These are phyloP conservation scores for Camelina laxa DNA, from an alignment of 345 rosid species.

Conservation along the genomic window DNA sequence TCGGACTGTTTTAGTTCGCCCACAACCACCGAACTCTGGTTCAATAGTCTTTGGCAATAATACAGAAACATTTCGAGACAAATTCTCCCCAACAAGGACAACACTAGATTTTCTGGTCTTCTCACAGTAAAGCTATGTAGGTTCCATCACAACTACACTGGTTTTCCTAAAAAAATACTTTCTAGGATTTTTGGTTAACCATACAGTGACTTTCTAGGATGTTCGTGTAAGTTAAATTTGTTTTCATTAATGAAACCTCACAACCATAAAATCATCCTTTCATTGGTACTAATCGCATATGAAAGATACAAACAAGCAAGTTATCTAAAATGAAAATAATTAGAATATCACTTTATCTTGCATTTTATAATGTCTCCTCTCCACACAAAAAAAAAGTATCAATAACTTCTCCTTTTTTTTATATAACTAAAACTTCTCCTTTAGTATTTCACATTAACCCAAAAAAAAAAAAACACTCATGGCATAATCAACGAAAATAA, in stretches of 20 bases:
- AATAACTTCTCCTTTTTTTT: neutral
- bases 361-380: neutral
- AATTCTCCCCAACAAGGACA: neutral
- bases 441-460: neutral
- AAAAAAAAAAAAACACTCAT: neutral
- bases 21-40: neutral
- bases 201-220: too few species aligned
- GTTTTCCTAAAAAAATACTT: neutral
- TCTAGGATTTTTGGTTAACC: neutral
- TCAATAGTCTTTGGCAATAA: neutral
- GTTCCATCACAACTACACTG: neutral
- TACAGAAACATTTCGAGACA: neutral
- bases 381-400: neutral
- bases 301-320: neutral
- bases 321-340: neutral
- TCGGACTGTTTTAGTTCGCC: neutral
- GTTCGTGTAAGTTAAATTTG: too few species aligned
- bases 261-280: too few species aligned
- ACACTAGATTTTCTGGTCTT: neutral
- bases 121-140: neutral
- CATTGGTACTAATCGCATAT: neutral
- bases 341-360: neutral
- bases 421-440: neutral
- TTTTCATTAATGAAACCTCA: neutral
- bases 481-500: constrained; percentile 1